Evolutionary conservation across 768 basidiomycete species (phyloP).

Genomic region (Cubamyces sp.): DNA sequence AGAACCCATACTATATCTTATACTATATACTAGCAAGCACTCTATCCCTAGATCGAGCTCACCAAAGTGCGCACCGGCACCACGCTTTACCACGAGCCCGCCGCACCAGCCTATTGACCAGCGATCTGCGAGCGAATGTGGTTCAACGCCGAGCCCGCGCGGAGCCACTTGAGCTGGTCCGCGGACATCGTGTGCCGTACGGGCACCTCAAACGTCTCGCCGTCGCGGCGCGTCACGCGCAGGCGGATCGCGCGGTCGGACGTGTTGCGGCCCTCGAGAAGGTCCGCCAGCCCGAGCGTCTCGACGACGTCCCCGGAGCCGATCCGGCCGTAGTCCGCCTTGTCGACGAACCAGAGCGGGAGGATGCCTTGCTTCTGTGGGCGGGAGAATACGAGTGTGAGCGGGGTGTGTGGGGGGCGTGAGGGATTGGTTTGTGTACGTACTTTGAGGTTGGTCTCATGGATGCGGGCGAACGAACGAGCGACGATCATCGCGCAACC

Average conservation of each 20-base stretch:
- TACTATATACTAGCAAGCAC: background rate
- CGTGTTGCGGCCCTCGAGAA: conserved; percentile 47
- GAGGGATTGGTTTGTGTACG: conserved; percentile 18
- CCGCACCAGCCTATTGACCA: no score
- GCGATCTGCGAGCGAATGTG: conserved; percentile 69
- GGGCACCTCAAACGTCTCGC: conserved; percentile 64
- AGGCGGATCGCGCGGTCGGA: conserved; percentile 50
- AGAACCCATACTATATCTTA: conserved; percentile 2
- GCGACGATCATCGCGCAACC: conserved; percentile 89
- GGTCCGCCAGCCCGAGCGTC: conserved; percentile 78
- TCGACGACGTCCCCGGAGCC: conserved; percentile 80
- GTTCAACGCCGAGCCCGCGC: conserved; percentile 89
- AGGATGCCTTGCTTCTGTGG: conserved; percentile 94
- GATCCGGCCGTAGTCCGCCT: conserved; percentile 83
- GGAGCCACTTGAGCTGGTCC: conserved; percentile 91
- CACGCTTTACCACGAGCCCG: no score
- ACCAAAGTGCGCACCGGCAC: no score
- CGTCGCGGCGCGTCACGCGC: conserved; percentile 67
- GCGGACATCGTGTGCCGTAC: conserved; percentile 88
- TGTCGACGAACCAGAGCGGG: conserved; percentile 92
- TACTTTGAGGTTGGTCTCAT: conserved; percentile 96
- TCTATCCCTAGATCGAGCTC: background rate
- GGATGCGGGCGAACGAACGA: conserved; percentile 95
- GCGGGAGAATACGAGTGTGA: conserved; percentile 16
- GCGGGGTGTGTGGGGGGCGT: background rate